phyloP scores from a whole-genome alignment of 1,284 basidiomycete genomes.

The Moniliella sp. region DNA sequence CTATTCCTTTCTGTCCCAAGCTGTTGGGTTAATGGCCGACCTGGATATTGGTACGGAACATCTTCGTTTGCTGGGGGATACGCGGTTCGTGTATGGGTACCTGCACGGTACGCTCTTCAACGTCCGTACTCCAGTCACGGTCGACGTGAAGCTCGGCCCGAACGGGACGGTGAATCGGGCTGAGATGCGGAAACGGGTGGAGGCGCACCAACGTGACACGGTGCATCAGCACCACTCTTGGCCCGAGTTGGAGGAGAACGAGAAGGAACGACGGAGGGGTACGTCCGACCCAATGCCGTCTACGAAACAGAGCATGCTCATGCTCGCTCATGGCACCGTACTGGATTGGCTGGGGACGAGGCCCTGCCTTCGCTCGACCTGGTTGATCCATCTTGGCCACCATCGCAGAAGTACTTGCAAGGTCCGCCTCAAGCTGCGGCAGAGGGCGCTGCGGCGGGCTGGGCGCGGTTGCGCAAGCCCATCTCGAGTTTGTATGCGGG shows the following conservation, averaged over 20 bases:
- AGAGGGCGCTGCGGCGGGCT: conserved; percentile 1
- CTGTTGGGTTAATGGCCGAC: conserved; percentile 70
- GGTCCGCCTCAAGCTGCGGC: too few species aligned
- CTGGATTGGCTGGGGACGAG: too few species aligned
- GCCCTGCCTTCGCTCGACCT: too few species aligned
- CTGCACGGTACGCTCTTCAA: conserved; percentile 38
- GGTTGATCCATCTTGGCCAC: too few species aligned
- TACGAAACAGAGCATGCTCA: too few species aligned
- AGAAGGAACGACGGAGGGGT: too few species aligned
- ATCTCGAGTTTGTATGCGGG: conserved; percentile 23
- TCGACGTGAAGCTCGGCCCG: conserved; percentile 20
- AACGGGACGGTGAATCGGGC: conserved; percentile 10
- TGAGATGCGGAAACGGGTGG: conserved; percentile 19
- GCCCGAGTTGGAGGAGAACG: too few species aligned
- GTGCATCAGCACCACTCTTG: too few species aligned
- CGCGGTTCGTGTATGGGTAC: conserved; percentile 61
- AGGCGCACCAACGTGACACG: too few species aligned
- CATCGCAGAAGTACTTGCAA: too few species aligned
- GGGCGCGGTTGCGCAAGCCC: conserved; percentile 11
- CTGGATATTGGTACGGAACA: conserved; percentile 55
- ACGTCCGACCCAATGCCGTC: too few species aligned
- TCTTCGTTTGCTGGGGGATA: conserved; percentile 73
- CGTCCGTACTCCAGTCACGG: conserved; percentile 13
- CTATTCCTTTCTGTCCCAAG: conserved; percentile 72
- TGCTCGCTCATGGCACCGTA: too few species aligned